Percentiles rank a stretch among this genome's conserved stretches.
Evolutionary conservation across 2,329 filamentous ascomycete species (phyloP).

Genomic region (Metarhizium anisopliae): DNA sequence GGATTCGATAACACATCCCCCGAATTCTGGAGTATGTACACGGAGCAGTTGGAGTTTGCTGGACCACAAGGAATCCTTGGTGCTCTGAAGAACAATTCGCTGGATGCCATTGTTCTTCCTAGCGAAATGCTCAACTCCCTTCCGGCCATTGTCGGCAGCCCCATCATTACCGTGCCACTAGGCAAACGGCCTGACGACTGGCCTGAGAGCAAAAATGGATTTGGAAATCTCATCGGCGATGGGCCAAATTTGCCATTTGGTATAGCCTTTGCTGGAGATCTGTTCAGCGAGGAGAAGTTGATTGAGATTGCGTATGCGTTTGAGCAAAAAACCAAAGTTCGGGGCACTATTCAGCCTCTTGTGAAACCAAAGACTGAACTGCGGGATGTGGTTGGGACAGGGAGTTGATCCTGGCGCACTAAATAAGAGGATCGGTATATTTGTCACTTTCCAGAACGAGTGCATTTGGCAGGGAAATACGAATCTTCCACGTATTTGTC

Average conservation of each 20-base stretch:
- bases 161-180: slow-evolving; percentile 52
- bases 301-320: slow-evolving; percentile 60
- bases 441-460: too few relatives aligned
- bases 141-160: slow-evolving; percentile 48
- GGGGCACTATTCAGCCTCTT: slow-evolving; percentile 18
- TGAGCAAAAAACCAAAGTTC: slow-evolving; percentile 45
- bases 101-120: slow-evolving; percentile 53
- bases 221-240: slow-evolving; percentile 36
- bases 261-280: slow-evolving; percentile 49
- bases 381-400: slow-evolving; percentile 11
- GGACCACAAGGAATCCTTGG: slow-evolving; percentile 50
- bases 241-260: slow-evolving; percentile 54
- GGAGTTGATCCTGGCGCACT: background rate
- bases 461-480: too few relatives aligned
- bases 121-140: slow-evolving; percentile 36
- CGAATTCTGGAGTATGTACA: slow-evolving; percentile 50
- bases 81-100: slow-evolving; percentile 40
- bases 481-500: too few relatives aligned
- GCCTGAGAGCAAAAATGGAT: slow-evolving; percentile 31
- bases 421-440: too few relatives aligned
- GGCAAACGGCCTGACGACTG: slow-evolving; percentile 46
- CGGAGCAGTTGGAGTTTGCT: slow-evolving; percentile 40
- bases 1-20: slow-evolving; percentile 45
- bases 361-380: slow-evolving; percentile 23
- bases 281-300: slow-evolving; percentile 50